phyloP scores from a whole-genome alignment of 2,329 filamentous ascomycete genomes.

The Aaosphaeria arxii region DNA sequence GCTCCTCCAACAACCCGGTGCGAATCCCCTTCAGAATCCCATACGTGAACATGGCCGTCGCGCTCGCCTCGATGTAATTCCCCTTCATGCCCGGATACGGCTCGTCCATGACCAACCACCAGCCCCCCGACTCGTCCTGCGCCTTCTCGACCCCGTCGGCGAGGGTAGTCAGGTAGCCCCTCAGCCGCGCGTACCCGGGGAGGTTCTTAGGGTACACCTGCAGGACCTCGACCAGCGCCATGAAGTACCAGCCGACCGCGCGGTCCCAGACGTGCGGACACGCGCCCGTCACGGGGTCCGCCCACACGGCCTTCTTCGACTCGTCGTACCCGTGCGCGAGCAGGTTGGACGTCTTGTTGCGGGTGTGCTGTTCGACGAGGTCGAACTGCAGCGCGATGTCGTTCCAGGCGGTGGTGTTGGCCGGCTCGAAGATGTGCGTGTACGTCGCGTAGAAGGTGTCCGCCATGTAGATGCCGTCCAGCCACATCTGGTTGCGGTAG shows the following conservation, averaged over 20 bases:
- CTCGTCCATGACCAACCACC: conserved; percentile 58
- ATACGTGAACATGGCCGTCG: conserved; percentile 50
- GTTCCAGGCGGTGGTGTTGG: conserved; percentile 42
- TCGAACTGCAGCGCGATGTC: conserved; percentile 40
- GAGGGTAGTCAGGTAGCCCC: conserved; percentile 41
- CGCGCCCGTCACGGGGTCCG: conserved; percentile 32
- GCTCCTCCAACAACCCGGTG: conserved; percentile 27
- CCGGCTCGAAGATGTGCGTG: conserved; percentile 35
- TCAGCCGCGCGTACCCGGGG: conserved; percentile 35
- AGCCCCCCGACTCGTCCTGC: conserved; percentile 49
- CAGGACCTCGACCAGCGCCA: conserved; percentile 47
- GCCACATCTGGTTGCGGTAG: conserved; percentile 57
- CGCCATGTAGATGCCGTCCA: conserved; percentile 51
- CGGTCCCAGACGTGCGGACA: conserved; percentile 37
- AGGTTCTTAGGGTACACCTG: conserved; percentile 44
- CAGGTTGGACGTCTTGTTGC: conserved; percentile 31
- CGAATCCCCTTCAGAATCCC: conserved; percentile 34
- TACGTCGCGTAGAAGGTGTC: conserved; percentile 39
- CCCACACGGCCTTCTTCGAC: conserved; percentile 33
- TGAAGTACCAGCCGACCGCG: conserved; percentile 38
- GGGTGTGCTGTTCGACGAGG: conserved; percentile 32
- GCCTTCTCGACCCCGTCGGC: conserved; percentile 42
- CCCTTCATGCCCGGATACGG: conserved; percentile 44
- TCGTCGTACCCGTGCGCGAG: conserved; percentile 36
- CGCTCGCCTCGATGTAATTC: conserved; percentile 62